Evolutionary conservation across 2,329 filamentous ascomycete species (phyloP).

Genomic region (Pseudogymnoascus sp.): DNA sequence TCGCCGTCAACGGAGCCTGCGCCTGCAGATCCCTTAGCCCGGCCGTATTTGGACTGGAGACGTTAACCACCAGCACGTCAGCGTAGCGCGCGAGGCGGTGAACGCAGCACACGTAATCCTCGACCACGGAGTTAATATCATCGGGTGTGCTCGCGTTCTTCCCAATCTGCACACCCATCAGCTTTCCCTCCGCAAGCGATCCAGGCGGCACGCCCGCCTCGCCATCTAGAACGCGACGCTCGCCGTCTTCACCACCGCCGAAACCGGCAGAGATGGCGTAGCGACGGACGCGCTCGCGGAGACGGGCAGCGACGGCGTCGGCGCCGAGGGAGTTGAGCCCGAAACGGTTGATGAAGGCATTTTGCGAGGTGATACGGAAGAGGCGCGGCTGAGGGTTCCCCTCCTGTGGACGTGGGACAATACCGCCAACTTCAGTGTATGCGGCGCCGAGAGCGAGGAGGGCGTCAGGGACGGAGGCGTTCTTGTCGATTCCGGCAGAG

Average conservation of each 20-base stretch:
- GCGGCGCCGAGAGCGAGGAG: conserved; percentile 78
- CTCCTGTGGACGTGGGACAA: conserved; percentile 75
- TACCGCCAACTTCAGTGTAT: conserved; percentile 86
- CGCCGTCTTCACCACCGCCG: conserved; percentile 51
- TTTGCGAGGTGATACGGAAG: conserved; percentile 74
- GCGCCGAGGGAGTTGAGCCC: conserved; percentile 89
- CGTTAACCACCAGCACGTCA: conserved; percentile 95
- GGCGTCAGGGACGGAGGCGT: conserved; percentile 77
- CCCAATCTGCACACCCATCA: conserved; percentile 85
- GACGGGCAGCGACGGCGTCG: conserved; percentile 70
- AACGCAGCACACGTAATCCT: conserved; percentile 84
- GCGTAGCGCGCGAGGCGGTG: conserved; percentile 75
- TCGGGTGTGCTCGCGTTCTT: conserved; percentile 95
- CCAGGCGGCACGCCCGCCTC: conserved; percentile 71
- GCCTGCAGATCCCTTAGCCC: conserved; percentile 82
- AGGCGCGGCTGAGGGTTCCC: conserved; percentile 85
- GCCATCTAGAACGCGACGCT: conserved; percentile 67
- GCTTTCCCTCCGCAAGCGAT: conserved; percentile 63
- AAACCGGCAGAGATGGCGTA: conserved; percentile 67
- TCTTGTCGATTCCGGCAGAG: conserved; percentile 92
- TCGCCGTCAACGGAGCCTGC: conserved; percentile 68
- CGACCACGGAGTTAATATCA: conserved; percentile 72
- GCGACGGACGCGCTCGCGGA: conserved; percentile 68
- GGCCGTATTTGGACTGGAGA: conserved; percentile 92
- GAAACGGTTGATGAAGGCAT: conserved; percentile 90